Conservation (phyloP, 495 filamentous ascomycete species). For the Bacidia gigantensis region DNA sequence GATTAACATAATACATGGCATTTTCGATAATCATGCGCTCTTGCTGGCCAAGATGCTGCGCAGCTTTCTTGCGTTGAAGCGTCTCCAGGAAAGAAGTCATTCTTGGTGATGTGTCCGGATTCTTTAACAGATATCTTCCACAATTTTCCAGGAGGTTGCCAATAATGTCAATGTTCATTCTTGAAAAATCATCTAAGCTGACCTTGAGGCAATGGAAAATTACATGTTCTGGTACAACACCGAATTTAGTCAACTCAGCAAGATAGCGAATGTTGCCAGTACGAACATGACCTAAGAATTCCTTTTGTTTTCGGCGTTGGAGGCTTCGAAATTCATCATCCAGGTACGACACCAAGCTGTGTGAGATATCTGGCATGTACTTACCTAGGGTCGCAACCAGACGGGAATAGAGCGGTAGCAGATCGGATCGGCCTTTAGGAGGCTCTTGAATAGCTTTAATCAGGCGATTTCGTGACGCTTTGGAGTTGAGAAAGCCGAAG, state of each 20-base stretch:
- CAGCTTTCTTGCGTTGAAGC: constrained; percentile 85
- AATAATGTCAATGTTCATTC: constrained; percentile 98
- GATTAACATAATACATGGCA: constrained; percentile 95
- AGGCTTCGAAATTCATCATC: constrained; percentile 96
- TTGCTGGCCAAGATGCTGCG: constrained; percentile 87
- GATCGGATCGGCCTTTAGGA: constrained; percentile 81
- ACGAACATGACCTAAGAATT: constrained; percentile 86
- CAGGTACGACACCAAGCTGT: constrained; percentile 82
- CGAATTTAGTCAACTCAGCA: constrained; percentile 95
- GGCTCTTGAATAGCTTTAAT: constrained; percentile 89
- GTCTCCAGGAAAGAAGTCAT: constrained; percentile 94
- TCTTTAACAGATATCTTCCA: constrained; percentile 84
- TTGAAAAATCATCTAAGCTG: constrained; percentile 90
- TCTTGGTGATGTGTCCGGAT: constrained; percentile 80
- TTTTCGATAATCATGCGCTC: constrained; percentile 98
- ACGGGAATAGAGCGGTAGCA: constrained; percentile 84
- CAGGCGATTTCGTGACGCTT: constrained; percentile 87
- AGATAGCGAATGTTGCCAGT: constrained; percentile 93
- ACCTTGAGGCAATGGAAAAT: constrained; percentile 98
- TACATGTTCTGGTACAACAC: constrained; percentile 94
- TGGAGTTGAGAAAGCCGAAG: constrained; percentile 97
- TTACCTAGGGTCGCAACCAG: constrained; percentile 85
- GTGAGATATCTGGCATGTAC: constrained; percentile 85
- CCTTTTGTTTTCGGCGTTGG: constrained; percentile 95
- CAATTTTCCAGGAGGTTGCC: constrained; percentile 96